Evolutionary conservation across 768 basidiomycete genomes (phyloP), one percentile per base, ranked within the genome.

Genomic region (Boletus rufocinnamomeus): DNA sequence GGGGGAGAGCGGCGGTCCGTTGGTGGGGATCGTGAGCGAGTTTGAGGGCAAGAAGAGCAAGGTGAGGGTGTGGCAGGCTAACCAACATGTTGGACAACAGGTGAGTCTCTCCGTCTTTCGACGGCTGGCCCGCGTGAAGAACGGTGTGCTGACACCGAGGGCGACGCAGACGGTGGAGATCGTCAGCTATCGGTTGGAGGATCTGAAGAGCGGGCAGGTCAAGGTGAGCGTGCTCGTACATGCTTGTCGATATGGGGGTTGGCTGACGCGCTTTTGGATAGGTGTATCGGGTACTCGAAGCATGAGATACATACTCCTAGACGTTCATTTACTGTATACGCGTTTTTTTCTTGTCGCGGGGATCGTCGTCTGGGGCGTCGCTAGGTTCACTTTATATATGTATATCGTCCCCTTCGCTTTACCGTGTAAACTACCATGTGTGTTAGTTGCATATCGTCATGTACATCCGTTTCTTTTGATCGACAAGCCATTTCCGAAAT

Each of bases 11-110:
- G 76, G 78, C 13, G 77, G 77, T 5, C 82, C 84, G 25, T 63
- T 93, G 7, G 76, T 91, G 37, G 95, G 88, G 10, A 76, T 97
- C 46, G 83, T 95, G 53, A 81, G 79, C 49, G 94, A 95, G 68
- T 90, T 87, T 69, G 95, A 97, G 65, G 73, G 75, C 40, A 94
- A 91, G 83, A 95, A 95, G 79, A 83, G 82, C 59, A 97, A 97
- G 77, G 78, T 95, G 53, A 82, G 81, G 70, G 85, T 91, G 45
- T 88, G 88, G 71, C 92, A 95, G 71, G 93, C 93, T 53, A 94
- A 92, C 71, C 86, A 89, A 69, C 89, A 88, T 66, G 88, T 90
- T 66, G 86, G 90, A 49, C 89, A 87, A 63, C 89, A 91, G 83
- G 89, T 88, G 60, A 60, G 83, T 77, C 38, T 62, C 45, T 68